These are phyloP conservation scores for Fusarium compactum DNA, from an alignment of 2,329 filamentous ascomycete species.

Conservation along the genomic window DNA sequence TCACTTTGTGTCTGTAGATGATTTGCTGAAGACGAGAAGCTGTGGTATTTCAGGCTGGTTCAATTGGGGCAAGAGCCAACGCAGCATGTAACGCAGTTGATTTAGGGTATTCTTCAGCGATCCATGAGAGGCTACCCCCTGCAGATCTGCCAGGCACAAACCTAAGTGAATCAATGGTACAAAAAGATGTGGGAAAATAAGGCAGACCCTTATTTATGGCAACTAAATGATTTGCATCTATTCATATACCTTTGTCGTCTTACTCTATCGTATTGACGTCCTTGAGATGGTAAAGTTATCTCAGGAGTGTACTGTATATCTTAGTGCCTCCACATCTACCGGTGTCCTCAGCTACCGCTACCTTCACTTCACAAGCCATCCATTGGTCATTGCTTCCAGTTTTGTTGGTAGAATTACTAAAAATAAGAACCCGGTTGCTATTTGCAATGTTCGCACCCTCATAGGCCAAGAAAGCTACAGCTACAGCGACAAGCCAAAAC, in stretches of 20 bases:
- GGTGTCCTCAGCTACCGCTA: not conserved
- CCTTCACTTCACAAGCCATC: not conserved
- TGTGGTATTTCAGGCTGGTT: conserved; percentile 4
- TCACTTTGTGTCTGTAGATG: conserved; percentile 31
- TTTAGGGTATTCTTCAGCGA: conserved; percentile 20
- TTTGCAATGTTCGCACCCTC: conserved; percentile 7
- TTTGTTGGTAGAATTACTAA: conserved; percentile 2
- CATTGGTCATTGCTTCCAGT: not conserved
- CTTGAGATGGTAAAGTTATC: not conserved
- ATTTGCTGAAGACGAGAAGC: conserved; percentile 24
- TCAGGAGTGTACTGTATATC: not conserved
- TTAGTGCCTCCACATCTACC: not conserved
- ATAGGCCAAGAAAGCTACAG: conserved; percentile 7
- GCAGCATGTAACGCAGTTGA: conserved; percentile 21
- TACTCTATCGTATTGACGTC: not conserved
- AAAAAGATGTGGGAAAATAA: not conserved
- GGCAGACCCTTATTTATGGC: not conserved
- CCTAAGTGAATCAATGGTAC: not conserved
- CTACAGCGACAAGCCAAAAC: not conserved
- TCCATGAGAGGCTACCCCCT: not conserved
- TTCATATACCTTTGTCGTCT: not conserved
- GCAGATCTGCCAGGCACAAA: not conserved
- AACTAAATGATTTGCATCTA: not conserved
- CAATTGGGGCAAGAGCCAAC: conserved; percentile 2
- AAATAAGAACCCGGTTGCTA: not conserved